These are phyloP conservation scores for Phytophthora ramorum DNA, from an alignment of 352 stramenopile genomes.

Conservation along the genomic window DNA sequence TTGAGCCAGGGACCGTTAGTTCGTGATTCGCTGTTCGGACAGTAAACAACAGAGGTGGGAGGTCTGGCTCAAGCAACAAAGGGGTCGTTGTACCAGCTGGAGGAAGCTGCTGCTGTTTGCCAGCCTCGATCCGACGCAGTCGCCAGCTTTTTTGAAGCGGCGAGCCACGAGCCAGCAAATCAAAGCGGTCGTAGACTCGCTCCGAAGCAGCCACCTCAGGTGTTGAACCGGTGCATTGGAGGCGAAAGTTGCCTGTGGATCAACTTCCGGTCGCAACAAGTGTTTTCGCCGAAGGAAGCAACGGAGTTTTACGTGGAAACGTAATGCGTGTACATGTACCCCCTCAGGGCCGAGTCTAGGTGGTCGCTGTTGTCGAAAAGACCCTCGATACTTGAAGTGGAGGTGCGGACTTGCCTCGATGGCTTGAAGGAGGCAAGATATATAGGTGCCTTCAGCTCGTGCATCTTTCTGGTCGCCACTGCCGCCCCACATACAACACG, in stretches of 20 bases:
- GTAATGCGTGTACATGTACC: not conserved
- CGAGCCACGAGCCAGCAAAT: not conserved
- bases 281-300: slow-evolving; percentile 25
- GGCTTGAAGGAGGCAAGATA: not conserved
- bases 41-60: not conserved
- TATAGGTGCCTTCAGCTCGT: not conserved
- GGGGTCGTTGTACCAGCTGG: not conserved
- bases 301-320: not conserved
- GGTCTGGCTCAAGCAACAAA: not conserved
- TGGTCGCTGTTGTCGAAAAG: not conserved
- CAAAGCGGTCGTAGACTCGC: not conserved
- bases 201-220: not conserved
- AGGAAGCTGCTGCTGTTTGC: not conserved
- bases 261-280: slow-evolving; percentile 9
- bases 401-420: not conserved
- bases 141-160: not conserved
- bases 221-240: not conserved
- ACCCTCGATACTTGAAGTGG: no score
- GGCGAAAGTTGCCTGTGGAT: not conserved
- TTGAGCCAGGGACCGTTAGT: slow-evolving; percentile 22
- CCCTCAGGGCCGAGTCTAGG: not conserved
- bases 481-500: not conserved
- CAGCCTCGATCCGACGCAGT: not conserved
- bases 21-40: not conserved
- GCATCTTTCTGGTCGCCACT: slow-evolving; percentile 3